Evolutionary conservation across 306 rosid genomes (phyloP), one percentile per base, ranked within the genome.

Genomic region (Bauhinia variegata): DNA sequence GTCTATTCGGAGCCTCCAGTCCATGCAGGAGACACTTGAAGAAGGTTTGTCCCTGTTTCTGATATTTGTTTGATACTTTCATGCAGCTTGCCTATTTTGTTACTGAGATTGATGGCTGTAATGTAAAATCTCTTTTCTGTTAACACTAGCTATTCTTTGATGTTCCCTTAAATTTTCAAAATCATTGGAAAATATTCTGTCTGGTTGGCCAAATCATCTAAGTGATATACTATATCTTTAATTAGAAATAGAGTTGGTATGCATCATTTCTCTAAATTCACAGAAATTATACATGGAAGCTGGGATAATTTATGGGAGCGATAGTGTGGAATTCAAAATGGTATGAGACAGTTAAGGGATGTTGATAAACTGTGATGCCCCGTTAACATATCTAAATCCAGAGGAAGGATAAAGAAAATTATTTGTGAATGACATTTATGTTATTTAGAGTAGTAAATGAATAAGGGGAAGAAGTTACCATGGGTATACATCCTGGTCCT

Each of bases 11-110:
- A 73, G 74, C 71, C 95, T 95, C 63, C 90, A 85, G 80, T 85
- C 89, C 62, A 81, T 78, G 60, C 95, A 90, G 76, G 85, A 86
- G 41, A 95, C 97, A 28, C 92, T 95, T 34, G 85, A 79, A 73
- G 78, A 83, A 83, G 99, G 99, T 95, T 83, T 46, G 82, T 69
- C 76, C 34, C 30, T 58, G 34, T 52, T 30, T 65, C 39, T 65
- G 30, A 8, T 50, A 43, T 56, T 47, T 58, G 5, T 32, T 47
- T 16, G 67, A 68, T 60, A 50, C 70, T 65, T 51, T 55, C 16
- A 47, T 57, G n/a, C 65, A 23, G 14, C 67, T 33, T 71, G 68
- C 38, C 11, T 7, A 53, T 67, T n/a, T 72, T 49, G 56, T 8
- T 11, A 43, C 49, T 48, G 56, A 75, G 61, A 75, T 23, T 23